Base-by-base conservation (phyloP, 169 alveolate species). In the Plasmodium coatneyi region DNA sequence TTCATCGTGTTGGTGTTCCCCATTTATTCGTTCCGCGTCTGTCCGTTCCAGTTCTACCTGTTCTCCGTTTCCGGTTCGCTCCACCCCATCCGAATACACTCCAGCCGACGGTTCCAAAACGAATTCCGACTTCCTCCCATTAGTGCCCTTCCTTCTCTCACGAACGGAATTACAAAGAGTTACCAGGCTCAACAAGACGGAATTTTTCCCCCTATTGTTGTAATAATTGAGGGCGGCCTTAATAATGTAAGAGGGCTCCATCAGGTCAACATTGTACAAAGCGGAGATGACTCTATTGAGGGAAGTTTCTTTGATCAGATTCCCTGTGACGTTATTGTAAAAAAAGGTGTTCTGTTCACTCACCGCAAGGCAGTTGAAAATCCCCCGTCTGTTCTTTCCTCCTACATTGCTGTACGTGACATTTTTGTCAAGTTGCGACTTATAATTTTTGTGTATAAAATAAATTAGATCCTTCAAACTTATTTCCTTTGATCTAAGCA, bases 321-420 rank as follows among this genome's bases (percentile, higher is more conserved):
- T 84, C 16, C 66, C 43, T 52, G 93, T 84, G 30, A 39, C 56
- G 52, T 84, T 84, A 30, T 84, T 84, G 39, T 84, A 84, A 84
- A 84, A 84, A 36, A 84, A 84, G 4, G 93, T 84, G 79, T 84
- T 84, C 6, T 84, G 22, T 76, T 84, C 86, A 84, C 60, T 84
- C 56, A 84, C 10, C 34, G 30, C 22, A 5, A 74, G 46, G 43
- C 93, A 84, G 39, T 70, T 56, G 80, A 84, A 84, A 19, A n/a
- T 32, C 56, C 14, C 25, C 5, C 28, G 36, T 1, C 30, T 84
- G 36, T 0, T 54, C 7, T 32, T 22, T 28, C 82, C 32, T 28
- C 74, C 52, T 74, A 84, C 80, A 36, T 46, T 28, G 16, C 66
- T 30, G 60, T 32, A 54, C 25, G 36, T 32, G 22, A 81, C 39